Percentiles rank a stretch among this genome's conserved stretches.
phyloP scores from a whole-genome alignment of 495 filamentous ascomycete species.

The Trichoderma virens region DNA sequence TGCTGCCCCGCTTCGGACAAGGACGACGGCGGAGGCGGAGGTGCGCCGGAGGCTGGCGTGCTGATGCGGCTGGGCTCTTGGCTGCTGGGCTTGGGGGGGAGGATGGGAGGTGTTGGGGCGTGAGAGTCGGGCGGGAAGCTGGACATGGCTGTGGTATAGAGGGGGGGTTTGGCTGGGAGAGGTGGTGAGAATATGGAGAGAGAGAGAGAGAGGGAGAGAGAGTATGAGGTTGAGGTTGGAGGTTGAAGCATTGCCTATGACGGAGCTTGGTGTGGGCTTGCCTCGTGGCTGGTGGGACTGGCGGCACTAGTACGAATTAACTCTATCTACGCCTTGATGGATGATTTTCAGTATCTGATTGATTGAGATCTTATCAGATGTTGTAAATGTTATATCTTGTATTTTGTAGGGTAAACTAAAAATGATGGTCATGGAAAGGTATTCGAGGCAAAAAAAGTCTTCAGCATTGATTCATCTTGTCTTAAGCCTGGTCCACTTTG shows the following conservation, averaged over 20 bases:
- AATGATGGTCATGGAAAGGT: no score
- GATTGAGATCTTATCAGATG: no score
- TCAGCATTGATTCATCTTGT: no score
- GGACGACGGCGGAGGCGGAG: slow-evolving; percentile 32
- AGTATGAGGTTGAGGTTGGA: neutral
- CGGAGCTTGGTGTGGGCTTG: neutral
- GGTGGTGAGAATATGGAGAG: neutral
- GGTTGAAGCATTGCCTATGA: neutral
- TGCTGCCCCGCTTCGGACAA: slow-evolving; percentile 13
- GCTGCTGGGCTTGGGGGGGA: slow-evolving; percentile 63
- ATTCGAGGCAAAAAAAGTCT: no score
- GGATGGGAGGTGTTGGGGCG: slow-evolving; percentile 48
- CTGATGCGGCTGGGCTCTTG: slow-evolving; percentile 61
- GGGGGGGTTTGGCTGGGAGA: neutral
- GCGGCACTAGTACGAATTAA: neutral
- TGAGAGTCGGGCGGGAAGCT: slow-evolving; percentile 8
- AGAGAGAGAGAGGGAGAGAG: neutral
- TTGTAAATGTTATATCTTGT: no score
- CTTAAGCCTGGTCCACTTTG: no score
- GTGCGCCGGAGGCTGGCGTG: slow-evolving; percentile 41
- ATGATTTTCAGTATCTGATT: no score
- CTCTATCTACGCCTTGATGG: no score
- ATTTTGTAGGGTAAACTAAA: no score
- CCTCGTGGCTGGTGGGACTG: neutral
- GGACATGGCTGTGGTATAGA: neutral